These are phyloP conservation scores for Triticum turgidum DNA, from an alignment of 176 grass and related monocot species.

Conservation along the genomic window DNA sequence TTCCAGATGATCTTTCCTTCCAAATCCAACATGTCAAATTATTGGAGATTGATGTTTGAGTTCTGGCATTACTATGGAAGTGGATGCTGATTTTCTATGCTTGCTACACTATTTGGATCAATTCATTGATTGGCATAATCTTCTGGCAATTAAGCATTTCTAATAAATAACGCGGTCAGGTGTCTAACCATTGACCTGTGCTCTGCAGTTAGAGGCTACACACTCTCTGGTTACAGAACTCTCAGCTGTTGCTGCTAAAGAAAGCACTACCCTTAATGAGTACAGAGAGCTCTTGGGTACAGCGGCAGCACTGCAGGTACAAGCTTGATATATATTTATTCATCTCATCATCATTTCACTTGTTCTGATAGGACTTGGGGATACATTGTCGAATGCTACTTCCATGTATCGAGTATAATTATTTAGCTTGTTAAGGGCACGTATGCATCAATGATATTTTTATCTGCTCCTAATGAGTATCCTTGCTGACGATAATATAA, in stretches of 20 bases:
- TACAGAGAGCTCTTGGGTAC: constrained; percentile 75
- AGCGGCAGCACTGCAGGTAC: constrained; percentile 70
- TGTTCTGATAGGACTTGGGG: background rate
- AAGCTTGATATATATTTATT: constrained; percentile 1
- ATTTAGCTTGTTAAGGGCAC: background rate
- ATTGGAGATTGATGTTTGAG: background rate
- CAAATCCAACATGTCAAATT: background rate
- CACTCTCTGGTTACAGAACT: constrained; percentile 78
- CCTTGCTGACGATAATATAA: no score
- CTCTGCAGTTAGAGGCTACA: constrained; percentile 68
- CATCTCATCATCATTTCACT: constrained; percentile 5
- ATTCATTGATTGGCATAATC: background rate
- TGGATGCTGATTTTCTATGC: background rate
- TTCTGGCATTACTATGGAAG: background rate
- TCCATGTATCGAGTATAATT: background rate
- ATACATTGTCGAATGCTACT: background rate
- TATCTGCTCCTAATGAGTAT: background rate
- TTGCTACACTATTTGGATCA: background rate
- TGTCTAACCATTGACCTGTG: constrained; percentile 34
- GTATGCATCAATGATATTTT: background rate
- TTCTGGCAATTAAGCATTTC: constrained; percentile 10
- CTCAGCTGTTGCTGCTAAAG: constrained; percentile 71
- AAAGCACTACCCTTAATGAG: constrained; percentile 69
- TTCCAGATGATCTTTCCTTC: background rate
- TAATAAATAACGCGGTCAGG: background rate